These are phyloP conservation scores for Allantophomopsis lycopodina DNA, from an alignment of 2,329 filamentous ascomycete genomes.

Conservation along the genomic window DNA sequence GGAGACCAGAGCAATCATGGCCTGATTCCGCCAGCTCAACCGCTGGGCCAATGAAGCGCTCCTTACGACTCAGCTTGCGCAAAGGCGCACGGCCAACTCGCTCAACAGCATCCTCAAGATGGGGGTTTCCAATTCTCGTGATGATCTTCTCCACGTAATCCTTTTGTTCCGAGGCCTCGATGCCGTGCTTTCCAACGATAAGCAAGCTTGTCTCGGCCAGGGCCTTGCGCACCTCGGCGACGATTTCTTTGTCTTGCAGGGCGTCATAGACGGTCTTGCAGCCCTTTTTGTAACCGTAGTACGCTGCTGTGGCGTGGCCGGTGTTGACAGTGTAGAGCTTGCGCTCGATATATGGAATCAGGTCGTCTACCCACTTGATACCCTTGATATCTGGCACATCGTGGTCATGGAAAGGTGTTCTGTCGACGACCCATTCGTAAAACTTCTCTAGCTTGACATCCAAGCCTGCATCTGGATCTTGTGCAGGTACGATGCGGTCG, in stretches of 20 bases:
- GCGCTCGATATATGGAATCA: conserved; percentile 93
- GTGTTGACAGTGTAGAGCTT: conserved; percentile 99
- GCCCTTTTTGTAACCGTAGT: conserved; percentile 79
- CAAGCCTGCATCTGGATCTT: conserved; percentile 65
- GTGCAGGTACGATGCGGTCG: conserved; percentile 92
- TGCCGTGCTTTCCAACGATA: conserved; percentile 78
- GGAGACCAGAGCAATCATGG: conserved; percentile 56
- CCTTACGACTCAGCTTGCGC: conserved; percentile 86
- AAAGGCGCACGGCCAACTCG: conserved; percentile 91
- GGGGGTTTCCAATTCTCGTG: conserved; percentile 82
- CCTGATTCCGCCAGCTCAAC: conserved; percentile 75
- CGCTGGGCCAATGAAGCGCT: conserved; percentile 90
- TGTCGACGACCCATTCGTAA: conserved; percentile 96
- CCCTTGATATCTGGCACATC: conserved; percentile 66
- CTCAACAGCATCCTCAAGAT: conserved; percentile 84
- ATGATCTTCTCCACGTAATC: conserved; percentile 90
- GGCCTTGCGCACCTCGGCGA: conserved; percentile 64
- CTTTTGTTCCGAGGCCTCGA: conserved; percentile 60
- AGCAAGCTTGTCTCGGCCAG: conserved; percentile 77
- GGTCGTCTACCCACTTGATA: conserved; percentile 84
- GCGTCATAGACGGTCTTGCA: conserved; percentile 86
- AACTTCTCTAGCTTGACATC: conserved; percentile 97
- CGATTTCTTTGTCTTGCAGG: conserved; percentile 67
- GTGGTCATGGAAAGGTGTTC: conserved; percentile 64
- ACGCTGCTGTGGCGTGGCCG: conserved; percentile 87